Conservation (phyloP, 768 basidiomycete genomes). For the Lactifluus echinatus region DNA sequence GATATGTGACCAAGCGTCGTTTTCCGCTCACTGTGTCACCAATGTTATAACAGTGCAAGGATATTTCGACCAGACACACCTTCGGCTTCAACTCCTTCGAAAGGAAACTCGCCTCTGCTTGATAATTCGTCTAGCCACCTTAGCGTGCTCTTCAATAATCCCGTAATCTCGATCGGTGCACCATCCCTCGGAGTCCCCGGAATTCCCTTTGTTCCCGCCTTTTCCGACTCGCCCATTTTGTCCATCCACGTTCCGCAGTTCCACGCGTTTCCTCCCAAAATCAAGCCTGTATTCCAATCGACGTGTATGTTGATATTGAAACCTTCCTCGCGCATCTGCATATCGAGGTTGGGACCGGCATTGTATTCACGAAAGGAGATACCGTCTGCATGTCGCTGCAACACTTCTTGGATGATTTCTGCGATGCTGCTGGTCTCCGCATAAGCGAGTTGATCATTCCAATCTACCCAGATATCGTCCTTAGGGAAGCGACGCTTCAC, state of each 20-base stretch:
- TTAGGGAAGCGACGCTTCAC: conserved; percentile 92
- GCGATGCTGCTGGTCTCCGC: conserved; percentile 73
- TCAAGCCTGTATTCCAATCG: conserved; percentile 92
- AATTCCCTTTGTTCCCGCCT: conserved; percentile 87
- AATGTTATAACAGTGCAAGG: background rate
- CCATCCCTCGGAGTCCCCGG: conserved; percentile 98
- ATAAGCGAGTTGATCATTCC: conserved; percentile 83
- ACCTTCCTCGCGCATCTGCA: conserved; percentile 89
- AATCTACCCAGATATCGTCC: conserved; percentile 89
- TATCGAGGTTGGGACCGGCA: conserved; percentile 93
- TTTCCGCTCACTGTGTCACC: conserved; percentile 53
- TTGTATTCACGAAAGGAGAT: conserved; percentile 95
- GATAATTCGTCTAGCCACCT: conserved; percentile 77
- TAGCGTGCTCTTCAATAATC: conserved; percentile 85
- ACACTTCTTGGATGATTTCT: conserved; percentile 94
- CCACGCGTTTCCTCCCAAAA: conserved; percentile 74
- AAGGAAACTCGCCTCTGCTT: conserved; percentile 65
- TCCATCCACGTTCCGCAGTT: conserved; percentile 99
- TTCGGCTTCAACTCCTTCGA: conserved; percentile 75
- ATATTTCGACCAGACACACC: conserved; percentile 39
- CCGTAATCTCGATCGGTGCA: conserved; percentile 92
- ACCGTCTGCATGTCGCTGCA: conserved; percentile 88
- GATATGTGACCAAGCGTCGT: conserved; percentile 68
- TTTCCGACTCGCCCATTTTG: conserved; percentile 92
- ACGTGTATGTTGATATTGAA: conserved; percentile 91